A percentile compares a stretch with the other conserved stretches of the same genome.
phyloP scores from a whole-genome alignment of 257 asterid genomes.

The Fraxinus excelsior region DNA sequence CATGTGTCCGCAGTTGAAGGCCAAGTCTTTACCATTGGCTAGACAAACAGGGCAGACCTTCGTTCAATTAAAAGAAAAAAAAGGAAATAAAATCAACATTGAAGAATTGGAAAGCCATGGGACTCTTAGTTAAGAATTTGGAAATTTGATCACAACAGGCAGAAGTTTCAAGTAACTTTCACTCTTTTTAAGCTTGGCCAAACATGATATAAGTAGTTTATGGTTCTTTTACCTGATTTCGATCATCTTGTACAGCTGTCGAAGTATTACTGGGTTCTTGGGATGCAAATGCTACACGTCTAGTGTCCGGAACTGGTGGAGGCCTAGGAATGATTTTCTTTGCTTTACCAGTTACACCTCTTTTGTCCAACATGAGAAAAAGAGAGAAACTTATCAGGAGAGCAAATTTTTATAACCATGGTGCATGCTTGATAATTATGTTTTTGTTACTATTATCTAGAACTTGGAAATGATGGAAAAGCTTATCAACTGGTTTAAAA shows the following conservation, averaged over 20 bases:
- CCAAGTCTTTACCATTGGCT: conserved; percentile 58
- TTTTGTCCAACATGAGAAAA: conserved; percentile 34
- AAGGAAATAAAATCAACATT: neutral
- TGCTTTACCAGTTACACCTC: conserved; percentile 59
- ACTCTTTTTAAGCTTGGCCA: neutral
- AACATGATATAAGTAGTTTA: neutral
- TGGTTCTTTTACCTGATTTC: conserved; percentile 52
- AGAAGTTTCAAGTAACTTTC: too few relatives aligned
- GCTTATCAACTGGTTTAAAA: neutral
- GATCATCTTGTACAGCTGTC: conserved; percentile 44
- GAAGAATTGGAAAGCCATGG: too few relatives aligned
- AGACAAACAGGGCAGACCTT: conserved; percentile 77
- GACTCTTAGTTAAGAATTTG: too few relatives aligned
- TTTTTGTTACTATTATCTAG: conserved; percentile 1
- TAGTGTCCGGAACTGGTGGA: conserved; percentile 57
- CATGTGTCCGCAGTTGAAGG: conserved; percentile 83
- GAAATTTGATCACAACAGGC: too few relatives aligned
- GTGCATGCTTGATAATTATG: conserved; percentile 7
- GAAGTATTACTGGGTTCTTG: conserved; percentile 34
- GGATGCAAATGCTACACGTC: conserved; percentile 31
- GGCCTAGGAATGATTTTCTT: conserved; percentile 62
- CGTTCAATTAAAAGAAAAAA: conserved; percentile 10
- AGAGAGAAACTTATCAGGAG: conserved; percentile 10
- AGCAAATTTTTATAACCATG: neutral
- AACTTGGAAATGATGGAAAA: conserved; percentile 17